Evolutionary conservation across 2,329 filamentous ascomycete genomes (phyloP).

Genomic region (Dothidotthia symphoricarpi): DNA sequence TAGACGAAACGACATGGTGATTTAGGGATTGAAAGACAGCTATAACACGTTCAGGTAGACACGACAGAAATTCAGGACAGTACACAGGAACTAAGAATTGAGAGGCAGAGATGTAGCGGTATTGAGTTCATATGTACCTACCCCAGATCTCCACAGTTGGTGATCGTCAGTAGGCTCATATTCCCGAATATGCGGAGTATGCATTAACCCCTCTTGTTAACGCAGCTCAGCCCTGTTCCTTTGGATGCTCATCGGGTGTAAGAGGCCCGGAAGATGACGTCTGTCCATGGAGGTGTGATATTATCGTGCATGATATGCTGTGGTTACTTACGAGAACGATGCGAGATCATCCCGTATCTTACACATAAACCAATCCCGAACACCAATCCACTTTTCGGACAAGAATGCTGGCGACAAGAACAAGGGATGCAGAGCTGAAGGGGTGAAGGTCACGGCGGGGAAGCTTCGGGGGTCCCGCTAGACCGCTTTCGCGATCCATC

Average conservation of each 20-base stretch:
- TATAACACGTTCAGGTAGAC: too few species aligned
- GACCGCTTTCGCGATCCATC: constrained; percentile 11
- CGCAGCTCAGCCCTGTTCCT: constrained; percentile 6
- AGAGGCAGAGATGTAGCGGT: too few species aligned
- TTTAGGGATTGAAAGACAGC: neutral
- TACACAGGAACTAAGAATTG: neutral
- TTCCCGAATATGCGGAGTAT: constrained; percentile 26
- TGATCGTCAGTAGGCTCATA: constrained; percentile 1
- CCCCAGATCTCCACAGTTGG: constrained; percentile 6
- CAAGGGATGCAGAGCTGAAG: constrained; percentile 3
- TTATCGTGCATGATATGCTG: constrained; percentile 3
- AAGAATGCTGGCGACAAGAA: constrained; percentile 4
- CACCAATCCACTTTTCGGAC: constrained; percentile 2
- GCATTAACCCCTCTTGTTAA: constrained; percentile 27
- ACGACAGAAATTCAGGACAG: neutral
- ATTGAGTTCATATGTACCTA: constrained; percentile 7
- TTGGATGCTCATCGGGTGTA: constrained; percentile 13
- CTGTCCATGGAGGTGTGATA: constrained; percentile 1
- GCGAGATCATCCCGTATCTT: constrained; percentile 3
- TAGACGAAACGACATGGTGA: constrained; percentile 23
- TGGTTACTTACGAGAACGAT: neutral
- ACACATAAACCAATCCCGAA: constrained; percentile 2
- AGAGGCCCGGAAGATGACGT: constrained; percentile 14
- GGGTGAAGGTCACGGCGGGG: constrained; percentile 9
- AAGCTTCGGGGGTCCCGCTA: constrained; percentile 19